Evolutionary conservation across 2,329 filamentous ascomycete species (phyloP).

Genomic region (Penicillium sp.): DNA sequence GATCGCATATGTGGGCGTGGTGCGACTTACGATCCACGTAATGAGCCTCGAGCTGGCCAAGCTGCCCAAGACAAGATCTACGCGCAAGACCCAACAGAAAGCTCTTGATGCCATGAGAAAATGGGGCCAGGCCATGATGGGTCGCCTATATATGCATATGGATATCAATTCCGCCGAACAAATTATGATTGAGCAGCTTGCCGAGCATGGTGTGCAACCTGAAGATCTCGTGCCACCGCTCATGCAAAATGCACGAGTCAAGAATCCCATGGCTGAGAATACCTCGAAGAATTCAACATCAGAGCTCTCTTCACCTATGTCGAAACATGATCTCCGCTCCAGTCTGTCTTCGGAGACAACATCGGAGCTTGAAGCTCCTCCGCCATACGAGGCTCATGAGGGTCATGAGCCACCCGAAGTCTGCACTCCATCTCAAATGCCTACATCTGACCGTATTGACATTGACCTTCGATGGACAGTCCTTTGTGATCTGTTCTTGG

Average conservation of each 20-base stretch:
- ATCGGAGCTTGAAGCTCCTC: constrained; percentile 49
- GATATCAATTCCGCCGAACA: constrained; percentile 84
- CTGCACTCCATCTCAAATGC: constrained; percentile 74
- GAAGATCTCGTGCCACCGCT: constrained; percentile 76
- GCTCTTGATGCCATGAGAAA: constrained; percentile 77
- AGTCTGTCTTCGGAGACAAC: constrained; percentile 32
- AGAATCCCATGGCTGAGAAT: constrained; percentile 73
- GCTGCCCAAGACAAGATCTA: constrained; percentile 54
- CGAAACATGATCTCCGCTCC: constrained; percentile 21
- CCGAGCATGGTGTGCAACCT: constrained; percentile 83
- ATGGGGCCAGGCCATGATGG: constrained; percentile 99
- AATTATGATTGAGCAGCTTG: constrained; percentile 96
- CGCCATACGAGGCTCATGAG: constrained; percentile 55
- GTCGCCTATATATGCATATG: constrained; percentile 90
- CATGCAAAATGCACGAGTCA: constrained; percentile 86
- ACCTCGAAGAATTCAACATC: constrained; percentile 37
- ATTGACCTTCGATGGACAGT: constrained; percentile 97
- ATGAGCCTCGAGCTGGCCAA: constrained; percentile 66
- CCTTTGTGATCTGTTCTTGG: constrained; percentile 87
- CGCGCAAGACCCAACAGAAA: constrained; percentile 65
- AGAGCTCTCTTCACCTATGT: constrained; percentile 28
- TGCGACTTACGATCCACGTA: constrained; percentile 69
- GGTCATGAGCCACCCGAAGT: constrained; percentile 71
- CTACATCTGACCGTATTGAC: constrained; percentile 75
- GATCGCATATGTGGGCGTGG: constrained; percentile 90